Percentiles rank a stretch among this genome's conserved stretches.
Conservation (phyloP, 2,329 filamentous ascomycete species). For the Piedraia hortae region DNA sequence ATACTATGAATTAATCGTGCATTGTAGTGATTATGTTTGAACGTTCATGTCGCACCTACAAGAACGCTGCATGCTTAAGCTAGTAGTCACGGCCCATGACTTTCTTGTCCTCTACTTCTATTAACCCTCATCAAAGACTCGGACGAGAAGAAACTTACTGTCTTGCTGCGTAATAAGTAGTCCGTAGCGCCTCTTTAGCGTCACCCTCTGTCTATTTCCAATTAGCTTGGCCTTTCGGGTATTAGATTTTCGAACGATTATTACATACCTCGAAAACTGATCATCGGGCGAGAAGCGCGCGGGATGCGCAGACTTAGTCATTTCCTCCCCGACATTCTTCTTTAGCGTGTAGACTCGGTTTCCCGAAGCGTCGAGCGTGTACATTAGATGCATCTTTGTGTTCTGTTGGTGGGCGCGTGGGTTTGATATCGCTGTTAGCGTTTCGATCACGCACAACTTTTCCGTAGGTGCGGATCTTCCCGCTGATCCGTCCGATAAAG, state of each 20-base stretch:
- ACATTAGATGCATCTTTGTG: slow-evolving; percentile 45
- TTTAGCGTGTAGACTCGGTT: slow-evolving; percentile 88
- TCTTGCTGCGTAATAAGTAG: slow-evolving; percentile 60
- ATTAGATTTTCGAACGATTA: not conserved
- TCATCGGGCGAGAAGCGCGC: slow-evolving; percentile 94
- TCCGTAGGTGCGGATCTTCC: not conserved
- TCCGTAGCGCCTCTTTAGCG: slow-evolving; percentile 77
- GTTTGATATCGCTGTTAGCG: not conserved
- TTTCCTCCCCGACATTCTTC: slow-evolving; percentile 54
- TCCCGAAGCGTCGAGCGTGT: slow-evolving; percentile 56
- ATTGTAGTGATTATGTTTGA: no score
- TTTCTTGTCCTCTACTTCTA: slow-evolving; percentile 17
- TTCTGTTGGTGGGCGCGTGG: not conserved
- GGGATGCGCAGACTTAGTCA: slow-evolving; percentile 89
- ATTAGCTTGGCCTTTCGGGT: no score
- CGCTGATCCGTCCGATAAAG: no score
- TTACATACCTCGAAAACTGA: slow-evolving; percentile 55
- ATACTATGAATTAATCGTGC: no score
- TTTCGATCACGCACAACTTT: not conserved
- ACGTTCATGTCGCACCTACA: no score
- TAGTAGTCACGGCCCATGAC: slow-evolving; percentile 17
- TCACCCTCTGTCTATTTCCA: slow-evolving; percentile 49
- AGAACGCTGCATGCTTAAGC: no score
- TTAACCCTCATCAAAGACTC: slow-evolving; percentile 1
- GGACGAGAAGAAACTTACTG: slow-evolving; percentile 4